phyloP scores from a whole-genome alignment of 192 early-diverging fungal genomes.

The Pilobolus umbonatus region DNA sequence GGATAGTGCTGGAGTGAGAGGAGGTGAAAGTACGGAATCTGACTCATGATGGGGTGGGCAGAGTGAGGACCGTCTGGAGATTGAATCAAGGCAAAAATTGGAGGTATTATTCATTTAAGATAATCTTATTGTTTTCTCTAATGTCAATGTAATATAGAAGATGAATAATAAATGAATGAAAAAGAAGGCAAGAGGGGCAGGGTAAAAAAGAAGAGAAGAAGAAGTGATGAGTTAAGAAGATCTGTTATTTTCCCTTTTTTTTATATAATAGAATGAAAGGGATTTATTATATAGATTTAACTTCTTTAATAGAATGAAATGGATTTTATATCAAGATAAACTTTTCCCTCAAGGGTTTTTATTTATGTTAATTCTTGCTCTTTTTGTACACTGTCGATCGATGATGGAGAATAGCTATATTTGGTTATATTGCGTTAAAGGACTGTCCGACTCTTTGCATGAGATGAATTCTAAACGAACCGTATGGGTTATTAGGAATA shows the following conservation, averaged over 20 bases:
- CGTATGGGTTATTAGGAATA: constrained; percentile 6
- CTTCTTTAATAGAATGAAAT: too few species aligned
- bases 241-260: too few species aligned
- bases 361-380: constrained; percentile 12
- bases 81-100: constrained; percentile 16
- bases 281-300: too few species aligned
- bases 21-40: constrained; percentile 23
- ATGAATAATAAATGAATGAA: not conserved
- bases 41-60: constrained; percentile 16
- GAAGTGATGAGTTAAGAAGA: too few species aligned
- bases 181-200: not conserved
- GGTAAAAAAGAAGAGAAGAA: not conserved
- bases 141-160: too few species aligned
- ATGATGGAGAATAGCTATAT: constrained; percentile 13
- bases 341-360: constrained; percentile 4
- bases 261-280: too few species aligned
- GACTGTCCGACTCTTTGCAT: constrained; percentile 18
- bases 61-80: constrained; percentile 13
- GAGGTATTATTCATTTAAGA: constrained; percentile 3
- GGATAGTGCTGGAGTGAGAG: constrained; percentile 25
- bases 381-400: constrained; percentile 18
- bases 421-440: constrained; percentile 24
- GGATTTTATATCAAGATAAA: not conserved
- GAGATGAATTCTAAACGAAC: constrained; percentile 22
- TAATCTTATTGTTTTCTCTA: too few species aligned